Conservation (phyloP, 2,329 filamentous ascomycete species). For the Hypoxylon sp. region DNA sequence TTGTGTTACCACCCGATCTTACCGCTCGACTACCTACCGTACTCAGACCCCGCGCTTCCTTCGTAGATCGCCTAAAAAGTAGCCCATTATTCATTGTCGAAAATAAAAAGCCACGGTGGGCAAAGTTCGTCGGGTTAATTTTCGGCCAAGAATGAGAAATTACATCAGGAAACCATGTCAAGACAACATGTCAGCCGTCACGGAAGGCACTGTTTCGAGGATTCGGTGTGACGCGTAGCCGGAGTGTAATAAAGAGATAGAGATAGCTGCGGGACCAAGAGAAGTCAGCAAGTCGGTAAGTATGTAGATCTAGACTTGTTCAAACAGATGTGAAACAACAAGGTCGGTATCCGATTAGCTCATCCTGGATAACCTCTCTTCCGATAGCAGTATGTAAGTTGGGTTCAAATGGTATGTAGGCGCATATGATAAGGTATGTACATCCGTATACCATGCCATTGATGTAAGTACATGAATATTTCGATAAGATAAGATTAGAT, state of each 20-base stretch:
- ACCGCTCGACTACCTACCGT: background rate
- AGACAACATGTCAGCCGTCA: background rate
- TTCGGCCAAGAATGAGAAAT: background rate
- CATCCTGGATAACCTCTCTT: background rate
- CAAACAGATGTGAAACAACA: background rate
- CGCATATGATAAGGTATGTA: too few relatives aligned
- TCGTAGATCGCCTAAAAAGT: background rate
- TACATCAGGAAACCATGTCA: background rate
- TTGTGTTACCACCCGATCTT: background rate
- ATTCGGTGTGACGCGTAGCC: background rate
- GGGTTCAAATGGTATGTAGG: too few relatives aligned
- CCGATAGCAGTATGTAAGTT: too few relatives aligned
- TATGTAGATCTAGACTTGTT: background rate
- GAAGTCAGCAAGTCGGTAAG: background rate
- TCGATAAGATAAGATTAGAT: slow-evolving; percentile 19
- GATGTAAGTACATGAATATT: background rate
- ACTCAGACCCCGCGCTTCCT: background rate
- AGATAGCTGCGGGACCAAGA: background rate
- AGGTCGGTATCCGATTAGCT: background rate
- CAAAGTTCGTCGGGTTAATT: background rate
- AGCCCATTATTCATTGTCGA: background rate
- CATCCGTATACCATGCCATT: too few relatives aligned
- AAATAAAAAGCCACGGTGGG: background rate
- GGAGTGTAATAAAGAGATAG: background rate
- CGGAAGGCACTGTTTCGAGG: background rate